phyloP scores from a whole-genome alignment of 2,329 filamentous ascomycete genomes.

The Sporothrix mexicana region DNA sequence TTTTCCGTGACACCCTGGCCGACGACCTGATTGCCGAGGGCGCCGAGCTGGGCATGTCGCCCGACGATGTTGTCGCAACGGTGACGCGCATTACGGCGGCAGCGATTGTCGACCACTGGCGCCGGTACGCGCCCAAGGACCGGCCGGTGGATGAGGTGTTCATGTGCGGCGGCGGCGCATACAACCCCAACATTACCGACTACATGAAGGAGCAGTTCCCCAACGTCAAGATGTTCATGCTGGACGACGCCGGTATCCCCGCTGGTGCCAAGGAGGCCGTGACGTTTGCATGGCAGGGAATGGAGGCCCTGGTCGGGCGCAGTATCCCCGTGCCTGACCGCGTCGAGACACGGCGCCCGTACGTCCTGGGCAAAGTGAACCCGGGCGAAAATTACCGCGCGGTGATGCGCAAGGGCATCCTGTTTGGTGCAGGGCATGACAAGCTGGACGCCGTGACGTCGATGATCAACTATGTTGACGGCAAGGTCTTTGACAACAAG shows the following conservation, averaged over 20 bases:
- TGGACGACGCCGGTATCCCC: constrained; percentile 63
- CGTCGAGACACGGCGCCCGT: constrained; percentile 58
- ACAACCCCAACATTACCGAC: constrained; percentile 61
- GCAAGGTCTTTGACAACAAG: constrained; percentile 55
- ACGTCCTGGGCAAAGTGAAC: constrained; percentile 61
- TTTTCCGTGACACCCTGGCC: constrained; percentile 66
- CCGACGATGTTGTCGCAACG: constrained; percentile 62
- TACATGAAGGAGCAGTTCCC: constrained; percentile 59
- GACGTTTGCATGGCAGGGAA: constrained; percentile 65
- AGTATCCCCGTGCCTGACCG: constrained; percentile 59
- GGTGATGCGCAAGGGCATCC: constrained; percentile 58
- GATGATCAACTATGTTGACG: constrained; percentile 57
- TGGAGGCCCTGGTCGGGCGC: constrained; percentile 63
- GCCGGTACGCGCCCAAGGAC: constrained; percentile 55
- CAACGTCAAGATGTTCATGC: constrained; percentile 56
- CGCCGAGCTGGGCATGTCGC: constrained; percentile 50
- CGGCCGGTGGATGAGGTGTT: constrained; percentile 57
- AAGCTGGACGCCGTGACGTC: constrained; percentile 55
- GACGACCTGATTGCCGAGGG: constrained; percentile 58
- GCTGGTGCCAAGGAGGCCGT: constrained; percentile 64
- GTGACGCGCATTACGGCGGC: constrained; percentile 65
- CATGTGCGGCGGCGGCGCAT: constrained; percentile 65
- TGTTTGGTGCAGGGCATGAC: constrained; percentile 54
- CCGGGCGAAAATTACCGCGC: constrained; percentile 61
- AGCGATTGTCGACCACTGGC: constrained; percentile 58